phyloP scores from a whole-genome alignment of 2,329 filamentous ascomycete genomes.

The Juglanconis sp. region DNA sequence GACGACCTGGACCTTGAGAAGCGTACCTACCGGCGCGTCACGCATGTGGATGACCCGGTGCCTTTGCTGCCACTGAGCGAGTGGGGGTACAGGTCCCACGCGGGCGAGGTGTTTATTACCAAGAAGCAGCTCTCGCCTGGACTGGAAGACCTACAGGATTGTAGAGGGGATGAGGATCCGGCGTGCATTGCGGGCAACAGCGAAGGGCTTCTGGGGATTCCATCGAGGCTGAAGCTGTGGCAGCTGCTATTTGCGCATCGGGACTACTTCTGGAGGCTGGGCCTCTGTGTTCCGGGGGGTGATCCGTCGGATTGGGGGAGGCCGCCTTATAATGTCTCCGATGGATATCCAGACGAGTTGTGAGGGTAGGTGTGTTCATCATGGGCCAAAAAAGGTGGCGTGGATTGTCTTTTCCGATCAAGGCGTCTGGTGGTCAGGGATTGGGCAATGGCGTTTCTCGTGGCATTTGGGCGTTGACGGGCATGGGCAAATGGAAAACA shows the following conservation, averaged over 20 bases:
- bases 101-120: constrained; percentile 82
- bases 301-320: constrained; percentile 66
- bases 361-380: constrained; percentile 32
- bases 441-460: background rate
- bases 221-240: constrained; percentile 71
- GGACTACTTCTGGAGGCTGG: constrained; percentile 95
- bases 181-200: constrained; percentile 62
- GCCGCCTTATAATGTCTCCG: constrained; percentile 41
- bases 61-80: constrained; percentile 80
- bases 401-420: background rate
- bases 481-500: background rate
- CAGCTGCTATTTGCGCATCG: constrained; percentile 89
- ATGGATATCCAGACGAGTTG: constrained; percentile 34
- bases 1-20: constrained; percentile 26
- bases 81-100: constrained; percentile 85
- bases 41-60: constrained; percentile 82
- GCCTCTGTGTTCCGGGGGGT: constrained; percentile 81
- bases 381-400: background rate
- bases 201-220: constrained; percentile 34
- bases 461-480: background rate
- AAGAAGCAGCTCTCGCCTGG: constrained; percentile 68
- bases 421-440: background rate
- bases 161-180: constrained; percentile 67
- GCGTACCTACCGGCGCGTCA: constrained; percentile 69
- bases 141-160: constrained; percentile 66